These are phyloP conservation scores for Cyclospora cayetanensis DNA, from an alignment of 169 alveolate species.

Conservation along the genomic window DNA sequence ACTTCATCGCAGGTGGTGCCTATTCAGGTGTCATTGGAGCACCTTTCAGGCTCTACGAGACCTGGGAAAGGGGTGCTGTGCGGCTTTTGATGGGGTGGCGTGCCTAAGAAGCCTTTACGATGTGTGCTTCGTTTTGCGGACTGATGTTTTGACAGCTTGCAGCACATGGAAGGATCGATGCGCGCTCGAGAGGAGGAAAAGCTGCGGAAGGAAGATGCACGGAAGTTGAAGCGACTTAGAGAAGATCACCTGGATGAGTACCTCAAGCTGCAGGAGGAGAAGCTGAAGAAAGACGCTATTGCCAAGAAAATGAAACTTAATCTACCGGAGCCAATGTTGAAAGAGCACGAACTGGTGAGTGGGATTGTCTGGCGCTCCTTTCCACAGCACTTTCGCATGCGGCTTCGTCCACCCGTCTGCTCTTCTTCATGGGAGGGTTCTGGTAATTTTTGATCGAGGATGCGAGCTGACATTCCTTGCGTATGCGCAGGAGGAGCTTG, in stretches of 20 bases:
- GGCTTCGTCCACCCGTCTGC: too few species aligned
- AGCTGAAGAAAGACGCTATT: constrained; percentile 75
- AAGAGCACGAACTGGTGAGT: constrained; percentile 71
- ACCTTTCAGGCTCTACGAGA: too few species aligned
- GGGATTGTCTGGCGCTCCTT: too few species aligned
- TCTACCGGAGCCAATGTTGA: constrained; percentile 74
- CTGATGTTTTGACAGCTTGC: constrained; percentile 73
- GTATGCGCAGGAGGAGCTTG: constrained; percentile 64
- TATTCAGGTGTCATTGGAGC: too few species aligned
- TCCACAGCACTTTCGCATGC: too few species aligned
- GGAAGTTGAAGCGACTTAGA: constrained; percentile 92
- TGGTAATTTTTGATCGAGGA: too few species aligned
- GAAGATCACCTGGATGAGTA: constrained; percentile 93
- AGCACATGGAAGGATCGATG: constrained; percentile 89
- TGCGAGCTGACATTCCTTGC: too few species aligned
- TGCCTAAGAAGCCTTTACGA: too few species aligned
- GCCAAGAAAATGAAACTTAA: constrained; percentile 61
- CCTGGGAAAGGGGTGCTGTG: constrained; percentile 84
- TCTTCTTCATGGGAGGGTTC: too few species aligned
- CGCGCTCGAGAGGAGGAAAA: constrained; percentile 93
- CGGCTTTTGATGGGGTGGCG: not conserved
- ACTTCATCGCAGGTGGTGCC: too few species aligned
- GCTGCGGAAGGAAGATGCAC: constrained; percentile 90
- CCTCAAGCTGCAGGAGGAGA: constrained; percentile 87
- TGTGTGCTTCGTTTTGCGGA: not conserved